These are phyloP conservation scores for Omphalotus guepiniiformis DNA, from an alignment of 768 basidiomycete species.

Conservation along the genomic window DNA sequence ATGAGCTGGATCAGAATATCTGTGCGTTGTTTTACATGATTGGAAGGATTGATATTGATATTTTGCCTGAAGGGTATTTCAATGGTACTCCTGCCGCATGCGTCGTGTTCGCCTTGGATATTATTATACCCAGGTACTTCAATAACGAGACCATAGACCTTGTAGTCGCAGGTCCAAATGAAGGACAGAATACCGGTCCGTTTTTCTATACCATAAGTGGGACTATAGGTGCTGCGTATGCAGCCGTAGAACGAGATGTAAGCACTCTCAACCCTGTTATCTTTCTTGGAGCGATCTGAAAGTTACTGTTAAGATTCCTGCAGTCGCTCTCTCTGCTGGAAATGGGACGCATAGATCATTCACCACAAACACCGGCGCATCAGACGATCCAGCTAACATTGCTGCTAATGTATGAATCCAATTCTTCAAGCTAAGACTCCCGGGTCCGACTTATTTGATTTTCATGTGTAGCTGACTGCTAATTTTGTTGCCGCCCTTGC, in stretches of 20 bases:
- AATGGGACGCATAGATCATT: constrained; percentile 24
- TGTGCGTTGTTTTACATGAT: constrained; percentile 16
- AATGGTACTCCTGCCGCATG: constrained; percentile 28
- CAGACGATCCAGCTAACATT: constrained; percentile 24
- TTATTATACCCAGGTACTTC: constrained; percentile 22
- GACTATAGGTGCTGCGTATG: constrained; percentile 26
- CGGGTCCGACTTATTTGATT: neutral
- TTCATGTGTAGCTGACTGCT: constrained; percentile 7
- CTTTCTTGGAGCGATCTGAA: neutral
- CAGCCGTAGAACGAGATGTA: constrained; percentile 23
- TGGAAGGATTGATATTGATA: too few relatives aligned
- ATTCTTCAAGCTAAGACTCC: too few relatives aligned
- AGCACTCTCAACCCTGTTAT: too few relatives aligned
- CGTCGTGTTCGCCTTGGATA: constrained; percentile 24
- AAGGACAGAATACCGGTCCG: constrained; percentile 24
- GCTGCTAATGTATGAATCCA: constrained; percentile 16
- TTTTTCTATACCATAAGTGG: constrained; percentile 26
- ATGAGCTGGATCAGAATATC: constrained; percentile 18
- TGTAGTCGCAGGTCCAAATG: constrained; percentile 27
- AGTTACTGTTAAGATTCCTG: constrained; percentile 18
- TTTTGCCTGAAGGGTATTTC: constrained; percentile 27
- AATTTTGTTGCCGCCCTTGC: constrained; percentile 24
- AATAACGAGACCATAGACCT: constrained; percentile 21
- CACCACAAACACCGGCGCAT: constrained; percentile 20
- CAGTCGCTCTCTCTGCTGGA: constrained; percentile 24